Percentiles rank a stretch among this genome's conserved stretches.
These are phyloP conservation scores for Petrea volubilis DNA, from an alignment of 257 asterid genomes.

Conservation along the genomic window DNA sequence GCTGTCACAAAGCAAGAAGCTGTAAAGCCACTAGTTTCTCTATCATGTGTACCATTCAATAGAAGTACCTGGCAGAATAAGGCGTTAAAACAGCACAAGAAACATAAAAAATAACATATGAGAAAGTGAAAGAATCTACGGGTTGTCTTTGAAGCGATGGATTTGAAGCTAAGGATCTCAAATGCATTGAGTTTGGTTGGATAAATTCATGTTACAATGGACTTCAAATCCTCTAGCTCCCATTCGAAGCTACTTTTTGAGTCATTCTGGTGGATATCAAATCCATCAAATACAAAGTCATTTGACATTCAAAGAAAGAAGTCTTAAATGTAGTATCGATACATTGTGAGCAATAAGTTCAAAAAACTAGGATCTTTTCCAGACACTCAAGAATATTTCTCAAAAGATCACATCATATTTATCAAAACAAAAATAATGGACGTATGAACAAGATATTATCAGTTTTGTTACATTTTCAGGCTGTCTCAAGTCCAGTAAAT, in stretches of 20 bases:
- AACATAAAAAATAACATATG: background rate
- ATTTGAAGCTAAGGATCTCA: no score
- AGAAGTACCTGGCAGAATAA: slow-evolving; percentile 67
- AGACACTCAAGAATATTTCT: background rate
- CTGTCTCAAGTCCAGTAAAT: background rate
- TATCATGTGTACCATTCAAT: slow-evolving; percentile 84
- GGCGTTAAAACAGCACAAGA: slow-evolving; percentile 7
- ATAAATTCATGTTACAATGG: no score
- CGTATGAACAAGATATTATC: slow-evolving; percentile 15
- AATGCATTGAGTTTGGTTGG: no score
- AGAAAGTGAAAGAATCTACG: background rate
- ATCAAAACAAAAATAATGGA: background rate
- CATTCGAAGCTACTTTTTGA: no score
- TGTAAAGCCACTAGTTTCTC: slow-evolving; percentile 82
- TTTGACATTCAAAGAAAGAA: no score
- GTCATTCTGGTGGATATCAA: no score
- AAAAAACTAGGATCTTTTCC: background rate
- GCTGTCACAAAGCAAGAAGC: slow-evolving; percentile 95
- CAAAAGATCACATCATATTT: slow-evolving; percentile 1
- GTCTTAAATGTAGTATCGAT: background rate
- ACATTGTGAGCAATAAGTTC: background rate
- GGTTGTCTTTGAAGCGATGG: no score
- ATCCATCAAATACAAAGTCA: no score
- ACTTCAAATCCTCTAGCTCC: no score
- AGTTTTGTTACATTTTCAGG: background rate